phyloP scores from a whole-genome alignment of 2,329 filamentous ascomycete genomes.

The Apiospora koreana region DNA sequence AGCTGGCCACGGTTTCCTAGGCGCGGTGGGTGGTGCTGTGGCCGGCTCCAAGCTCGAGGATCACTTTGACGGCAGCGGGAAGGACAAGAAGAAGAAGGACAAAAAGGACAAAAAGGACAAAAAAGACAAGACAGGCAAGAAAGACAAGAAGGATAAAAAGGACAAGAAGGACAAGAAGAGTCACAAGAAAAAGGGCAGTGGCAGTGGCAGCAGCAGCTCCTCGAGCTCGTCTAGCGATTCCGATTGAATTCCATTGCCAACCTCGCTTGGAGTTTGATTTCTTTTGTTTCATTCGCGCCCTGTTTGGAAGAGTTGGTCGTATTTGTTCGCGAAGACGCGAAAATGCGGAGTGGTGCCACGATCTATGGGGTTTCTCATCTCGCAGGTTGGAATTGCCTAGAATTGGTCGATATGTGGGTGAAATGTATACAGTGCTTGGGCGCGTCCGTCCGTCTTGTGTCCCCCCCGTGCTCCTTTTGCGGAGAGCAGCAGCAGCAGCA shows the following conservation, averaged over 20 bases:
- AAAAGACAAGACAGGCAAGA: conserved; percentile 21
- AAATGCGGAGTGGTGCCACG: conserved; percentile 7
- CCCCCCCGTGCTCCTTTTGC: background rate
- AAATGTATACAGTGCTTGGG: background rate
- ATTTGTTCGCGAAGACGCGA: background rate
- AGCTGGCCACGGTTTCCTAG: conserved; percentile 47
- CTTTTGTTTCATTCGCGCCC: background rate
- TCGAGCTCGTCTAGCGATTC: conserved; percentile 10
- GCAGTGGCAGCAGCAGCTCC: conserved; percentile 9
- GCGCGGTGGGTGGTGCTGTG: conserved; percentile 47
- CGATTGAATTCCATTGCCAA: background rate
- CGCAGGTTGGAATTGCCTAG: background rate
- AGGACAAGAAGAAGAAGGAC: conserved; percentile 27
- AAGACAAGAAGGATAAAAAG: conserved; percentile 33
- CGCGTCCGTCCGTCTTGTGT: no score
- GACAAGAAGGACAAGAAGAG: conserved; percentile 40
- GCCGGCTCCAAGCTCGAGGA: conserved; percentile 46
- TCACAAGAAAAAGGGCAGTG: conserved; percentile 28
- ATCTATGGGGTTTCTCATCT: conserved; percentile 4
- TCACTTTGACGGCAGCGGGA: conserved; percentile 31
- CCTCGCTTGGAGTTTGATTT: background rate
- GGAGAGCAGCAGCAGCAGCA: background rate
- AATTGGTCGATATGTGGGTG: background rate
- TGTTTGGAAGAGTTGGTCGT: background rate
- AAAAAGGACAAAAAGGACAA: conserved; percentile 15